Conservation (phyloP, 2,329 filamentous ascomycete species). For the Acephala macrosclerotiorum region DNA sequence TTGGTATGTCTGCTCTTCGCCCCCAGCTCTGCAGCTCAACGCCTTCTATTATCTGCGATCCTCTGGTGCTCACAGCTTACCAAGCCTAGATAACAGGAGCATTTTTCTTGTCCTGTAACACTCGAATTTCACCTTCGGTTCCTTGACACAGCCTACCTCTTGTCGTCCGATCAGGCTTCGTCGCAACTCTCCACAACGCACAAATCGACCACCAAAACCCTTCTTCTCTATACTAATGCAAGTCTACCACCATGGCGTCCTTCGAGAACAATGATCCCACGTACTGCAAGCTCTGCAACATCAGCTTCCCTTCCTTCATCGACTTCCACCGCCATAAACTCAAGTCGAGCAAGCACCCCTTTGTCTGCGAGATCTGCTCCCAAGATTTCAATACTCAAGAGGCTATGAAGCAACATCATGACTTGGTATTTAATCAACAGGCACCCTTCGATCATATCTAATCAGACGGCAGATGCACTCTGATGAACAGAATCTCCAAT, state of each 20-base stretch:
- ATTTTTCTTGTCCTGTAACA: too few relatives aligned
- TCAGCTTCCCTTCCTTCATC: conserved; percentile 14
- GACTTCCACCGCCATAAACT: conserved; percentile 28
- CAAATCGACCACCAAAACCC: too few relatives aligned
- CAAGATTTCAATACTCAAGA: conserved; percentile 28
- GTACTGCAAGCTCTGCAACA: conserved; percentile 17
- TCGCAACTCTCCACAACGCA: too few relatives aligned
- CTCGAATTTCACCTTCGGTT: too few relatives aligned
- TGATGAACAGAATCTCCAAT: conserved; percentile 26
- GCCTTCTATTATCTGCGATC: too few relatives aligned
- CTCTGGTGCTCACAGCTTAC: too few relatives aligned
- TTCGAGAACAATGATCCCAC: not conserved
- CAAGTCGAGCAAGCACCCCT: conserved; percentile 1
- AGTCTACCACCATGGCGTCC: not conserved
- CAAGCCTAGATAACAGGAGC: too few relatives aligned
- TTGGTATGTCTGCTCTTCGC: too few relatives aligned
- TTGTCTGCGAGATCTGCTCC: conserved; percentile 28
- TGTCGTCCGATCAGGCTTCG: too few relatives aligned
- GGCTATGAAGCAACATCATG: conserved; percentile 25
- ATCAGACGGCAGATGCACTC: conserved; percentile 29
- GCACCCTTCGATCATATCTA: not conserved
- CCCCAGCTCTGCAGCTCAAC: too few relatives aligned
- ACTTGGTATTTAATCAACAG: conserved; percentile 10
- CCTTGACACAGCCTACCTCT: too few relatives aligned
- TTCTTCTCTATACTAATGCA: not conserved